Base-by-base conservation (phyloP, 148 eudicot species). In the Oxyria digyna region DNA sequence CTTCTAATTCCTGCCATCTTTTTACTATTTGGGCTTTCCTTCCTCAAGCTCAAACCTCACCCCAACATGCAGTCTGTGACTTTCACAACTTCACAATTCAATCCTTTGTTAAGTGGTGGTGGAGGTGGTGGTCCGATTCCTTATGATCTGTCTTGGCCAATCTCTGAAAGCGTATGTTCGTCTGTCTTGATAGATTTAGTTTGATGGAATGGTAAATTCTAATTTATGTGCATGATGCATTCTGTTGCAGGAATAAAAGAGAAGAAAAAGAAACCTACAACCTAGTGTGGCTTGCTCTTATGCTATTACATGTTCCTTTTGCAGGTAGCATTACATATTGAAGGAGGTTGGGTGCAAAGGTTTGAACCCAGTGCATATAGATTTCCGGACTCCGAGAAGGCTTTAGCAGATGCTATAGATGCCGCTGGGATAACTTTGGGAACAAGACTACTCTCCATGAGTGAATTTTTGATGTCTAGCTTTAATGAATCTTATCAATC, bases 91-190 rank as follows among this genome's bases (percentile, higher is more conserved):
- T 82, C 89, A 55, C 37, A 85, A 71, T 95, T 95, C 69, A 95
- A 95, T 83, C 97, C 99, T 75, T 71, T 91, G 45, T 71, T 95
- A 72, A 75, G 87, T 74, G 97, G 97, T 71, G 89, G 87, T 40
- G 99, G 96, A 72, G 99, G 99, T 33, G 93, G 89, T 26, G 92
- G 92, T 70, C 99, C 99, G 24, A 87, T 95, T 75, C 99, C 99
- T 63, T 95, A 80, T 79, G 93, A 95, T 78, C 79, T 88, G 55
- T 78, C 88, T 41, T 76, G 71, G 76, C 85, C 82, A 40, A 85
- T 95, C 43, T 78, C 97, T 12, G 68, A 82, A 67, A 78, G 85
- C 87, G 97, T 90, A 71, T 18, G 73, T 73, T 42, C 26, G 32
- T 66, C 26, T 11, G 50, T 32, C 41, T 79, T 27, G 18, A 59